phyloP scores from a whole-genome alignment of 495 filamentous ascomycete species.

The Tuber brumale region DNA sequence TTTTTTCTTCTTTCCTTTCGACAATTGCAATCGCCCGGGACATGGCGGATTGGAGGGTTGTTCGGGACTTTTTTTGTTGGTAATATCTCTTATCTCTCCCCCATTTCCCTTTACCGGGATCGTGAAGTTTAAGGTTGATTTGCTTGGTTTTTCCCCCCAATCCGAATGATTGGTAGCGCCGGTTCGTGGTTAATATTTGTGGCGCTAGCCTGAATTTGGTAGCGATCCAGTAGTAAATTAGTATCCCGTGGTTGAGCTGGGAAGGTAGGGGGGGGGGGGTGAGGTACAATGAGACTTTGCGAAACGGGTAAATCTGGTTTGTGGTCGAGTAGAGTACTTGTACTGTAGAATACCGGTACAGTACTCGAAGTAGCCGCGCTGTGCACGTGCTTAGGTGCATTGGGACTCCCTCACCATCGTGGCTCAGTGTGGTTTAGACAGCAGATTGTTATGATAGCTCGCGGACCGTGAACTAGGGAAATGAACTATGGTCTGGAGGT shows the following conservation, averaged over 20 bases:
- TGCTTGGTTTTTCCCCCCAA: neutral
- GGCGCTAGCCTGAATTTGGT: constrained; percentile 3
- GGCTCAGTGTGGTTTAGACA: neutral
- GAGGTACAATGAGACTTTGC: neutral
- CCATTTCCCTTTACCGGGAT: neutral
- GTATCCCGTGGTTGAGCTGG: neutral
- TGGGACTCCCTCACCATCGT: neutral
- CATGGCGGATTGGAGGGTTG: neutral
- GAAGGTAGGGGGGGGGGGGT: neutral
- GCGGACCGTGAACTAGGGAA: neutral
- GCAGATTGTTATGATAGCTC: neutral
- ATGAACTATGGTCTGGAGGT: neutral
- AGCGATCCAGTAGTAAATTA: constrained; percentile 1
- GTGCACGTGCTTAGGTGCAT: neutral
- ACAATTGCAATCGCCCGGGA: neutral
- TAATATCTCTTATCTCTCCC: neutral
- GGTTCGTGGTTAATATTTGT: neutral
- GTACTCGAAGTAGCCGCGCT: neutral
- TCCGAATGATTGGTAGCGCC: neutral
- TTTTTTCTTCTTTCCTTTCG: neutral
- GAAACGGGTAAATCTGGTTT: neutral
- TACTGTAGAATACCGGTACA: too few species aligned
- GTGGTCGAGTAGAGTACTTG: neutral
- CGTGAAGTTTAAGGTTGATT: neutral
- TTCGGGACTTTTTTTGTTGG: neutral